Percentiles rank a stretch among this genome's conserved stretches.
Conservation (phyloP, 2,329 filamentous ascomycete genomes). For the Emydomyces testavorans region DNA sequence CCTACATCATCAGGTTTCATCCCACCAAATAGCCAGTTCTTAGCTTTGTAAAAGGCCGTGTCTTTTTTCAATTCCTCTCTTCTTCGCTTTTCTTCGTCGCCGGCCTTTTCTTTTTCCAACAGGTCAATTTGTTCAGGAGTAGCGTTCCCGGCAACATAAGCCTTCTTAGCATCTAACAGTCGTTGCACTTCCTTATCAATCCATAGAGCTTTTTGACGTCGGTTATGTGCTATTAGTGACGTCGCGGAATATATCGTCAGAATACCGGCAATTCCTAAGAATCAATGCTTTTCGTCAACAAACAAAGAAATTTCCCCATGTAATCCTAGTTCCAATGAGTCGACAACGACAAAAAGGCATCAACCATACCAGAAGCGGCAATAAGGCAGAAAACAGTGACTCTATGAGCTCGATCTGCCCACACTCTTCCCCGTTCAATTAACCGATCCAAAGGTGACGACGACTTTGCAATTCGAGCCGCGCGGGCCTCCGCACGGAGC, state of each 20-base stretch:
- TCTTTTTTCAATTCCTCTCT: slow-evolving; percentile 32
- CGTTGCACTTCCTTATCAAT: slow-evolving; percentile 40
- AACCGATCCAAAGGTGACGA: slow-evolving; percentile 46
- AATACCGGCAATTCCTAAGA: slow-evolving; percentile 46
- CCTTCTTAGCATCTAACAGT: slow-evolving; percentile 34
- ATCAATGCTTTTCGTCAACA: neutral
- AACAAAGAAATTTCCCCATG: too few species aligned
- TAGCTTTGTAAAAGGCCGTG: slow-evolving; percentile 29
- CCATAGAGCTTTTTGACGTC: slow-evolving; percentile 52
- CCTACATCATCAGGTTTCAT: slow-evolving; percentile 28
- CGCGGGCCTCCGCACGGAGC: slow-evolving; percentile 55
- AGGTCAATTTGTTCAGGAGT: slow-evolving; percentile 35
- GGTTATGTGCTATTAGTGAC: slow-evolving; percentile 57
- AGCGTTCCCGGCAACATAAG: slow-evolving; percentile 32
- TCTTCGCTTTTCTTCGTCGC: slow-evolving; percentile 32
- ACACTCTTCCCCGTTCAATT: slow-evolving; percentile 42
- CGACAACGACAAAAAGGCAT: slow-evolving; percentile 8
- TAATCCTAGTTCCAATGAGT: neutral
- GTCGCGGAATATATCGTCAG: slow-evolving; percentile 54
- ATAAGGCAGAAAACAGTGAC: slow-evolving; percentile 50
- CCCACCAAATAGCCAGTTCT: slow-evolving; percentile 30
- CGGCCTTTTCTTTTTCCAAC: slow-evolving; percentile 36
- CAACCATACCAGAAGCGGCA: slow-evolving; percentile 44
- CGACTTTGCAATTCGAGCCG: slow-evolving; percentile 50
- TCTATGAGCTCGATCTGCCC: slow-evolving; percentile 52